Evolutionary conservation across 1,139 yeast genomes (phyloP).

Genomic region (Kodamaea sp.): DNA sequence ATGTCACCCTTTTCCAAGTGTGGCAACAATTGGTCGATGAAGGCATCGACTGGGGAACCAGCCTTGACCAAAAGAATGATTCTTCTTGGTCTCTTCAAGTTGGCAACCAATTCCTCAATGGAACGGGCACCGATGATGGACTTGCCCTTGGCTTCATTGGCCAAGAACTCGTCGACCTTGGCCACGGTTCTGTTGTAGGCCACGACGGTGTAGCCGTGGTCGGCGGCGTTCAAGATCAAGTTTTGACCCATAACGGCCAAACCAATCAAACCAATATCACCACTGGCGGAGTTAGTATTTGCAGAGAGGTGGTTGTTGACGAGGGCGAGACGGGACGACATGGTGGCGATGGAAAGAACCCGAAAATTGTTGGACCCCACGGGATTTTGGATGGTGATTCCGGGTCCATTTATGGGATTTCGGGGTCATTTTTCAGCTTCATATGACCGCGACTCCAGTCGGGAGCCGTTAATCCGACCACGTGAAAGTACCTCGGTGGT

Average conservation of each 20-base stretch:
- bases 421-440: too few species aligned
- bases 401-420: too few species aligned
- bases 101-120: conserved; percentile 79
- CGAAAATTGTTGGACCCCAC: too few species aligned
- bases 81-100: conserved; percentile 97
- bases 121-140: conserved; percentile 95
- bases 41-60: conserved; percentile 90
- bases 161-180: conserved; percentile 92
- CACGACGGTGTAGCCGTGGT: conserved; percentile 95
- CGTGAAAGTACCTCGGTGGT: too few species aligned
- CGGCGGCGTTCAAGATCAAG: conserved; percentile 96
- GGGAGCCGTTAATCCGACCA: too few species aligned
- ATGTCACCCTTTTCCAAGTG: conserved; percentile 95
- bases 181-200: conserved; percentile 97
- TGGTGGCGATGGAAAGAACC: too few species aligned
- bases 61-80: conserved; percentile 94
- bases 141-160: conserved; percentile 89
- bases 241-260: conserved; percentile 99
- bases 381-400: too few species aligned
- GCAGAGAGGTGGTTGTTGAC: conserved; percentile 15
- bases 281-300: conserved; percentile 49
- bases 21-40: conserved; percentile 86
- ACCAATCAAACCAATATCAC: conserved; percentile 98
- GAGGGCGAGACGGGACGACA: conserved; percentile 11
- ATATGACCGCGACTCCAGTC: too few species aligned